phyloP scores from a whole-genome alignment of 345 rosid species.

The Eucalyptus polybractea region DNA sequence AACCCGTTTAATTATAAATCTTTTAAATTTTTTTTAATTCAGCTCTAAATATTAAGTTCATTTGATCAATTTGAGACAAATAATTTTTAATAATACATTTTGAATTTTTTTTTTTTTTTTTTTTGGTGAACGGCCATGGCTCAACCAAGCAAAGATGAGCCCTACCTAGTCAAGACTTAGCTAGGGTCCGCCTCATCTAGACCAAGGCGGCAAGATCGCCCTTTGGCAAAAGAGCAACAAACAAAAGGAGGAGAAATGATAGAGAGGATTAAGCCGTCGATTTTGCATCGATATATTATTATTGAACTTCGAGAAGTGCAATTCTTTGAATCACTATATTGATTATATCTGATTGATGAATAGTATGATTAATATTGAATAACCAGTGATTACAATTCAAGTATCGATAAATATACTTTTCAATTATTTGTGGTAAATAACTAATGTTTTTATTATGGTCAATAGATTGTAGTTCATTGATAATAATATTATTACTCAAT shows the following conservation, averaged over 20 bases:
- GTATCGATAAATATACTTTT: background rate
- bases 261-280: background rate
- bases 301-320: background rate
- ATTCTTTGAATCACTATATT: background rate
- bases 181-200: accelerated
- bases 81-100: too few relatives aligned
- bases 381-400: background rate
- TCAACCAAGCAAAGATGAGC: too few relatives aligned
- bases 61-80: too few relatives aligned
- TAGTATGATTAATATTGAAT: background rate
- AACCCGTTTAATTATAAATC: too few relatives aligned
- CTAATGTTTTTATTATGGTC: background rate
- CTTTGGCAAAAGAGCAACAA: background rate
- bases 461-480: background rate
- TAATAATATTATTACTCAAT: background rate
- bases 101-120: too few relatives aligned
- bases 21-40: too few relatives aligned
- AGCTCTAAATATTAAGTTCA: too few relatives aligned
- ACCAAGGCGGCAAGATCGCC: accelerated
- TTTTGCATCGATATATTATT: background rate
- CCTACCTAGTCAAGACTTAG: too few relatives aligned
- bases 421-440: background rate
- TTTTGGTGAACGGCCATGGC: too few relatives aligned
- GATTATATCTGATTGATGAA: accelerated
- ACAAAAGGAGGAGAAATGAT: accelerated